Base-by-base conservation (phyloP, 176 grass and related monocot genomes). In the Oryza officinalis region DNA sequence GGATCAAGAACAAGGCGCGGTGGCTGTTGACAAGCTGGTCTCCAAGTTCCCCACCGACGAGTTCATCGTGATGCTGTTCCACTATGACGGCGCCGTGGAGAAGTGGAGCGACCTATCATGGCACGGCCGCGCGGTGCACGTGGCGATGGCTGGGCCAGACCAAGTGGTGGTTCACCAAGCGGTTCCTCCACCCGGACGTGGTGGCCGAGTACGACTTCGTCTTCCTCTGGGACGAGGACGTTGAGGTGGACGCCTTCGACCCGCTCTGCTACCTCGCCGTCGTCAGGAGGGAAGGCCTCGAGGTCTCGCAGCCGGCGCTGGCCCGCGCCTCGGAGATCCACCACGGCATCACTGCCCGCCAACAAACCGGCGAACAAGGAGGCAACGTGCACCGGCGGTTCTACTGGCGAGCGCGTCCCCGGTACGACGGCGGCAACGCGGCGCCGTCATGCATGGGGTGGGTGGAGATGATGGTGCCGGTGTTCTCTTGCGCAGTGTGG, bases 381-480 rank as follows among this genome's bases (percentile, higher is more conserved):
- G 46, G 47, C 15, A 4, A 18, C 14, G 47, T 50, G 15, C 47
- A 50, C 74, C 15, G 7, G 63, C 86, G 95, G 66, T 86, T 88
- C 47, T 91, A 91, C 84, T 91, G 93, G 86, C 71, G 65, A 89
- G 1, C 38, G 13, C 11, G 28, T 6, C 71, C 77, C 6, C 79
- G 87, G 76, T 98, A 92, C 68, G 79, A 93, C 59, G 71, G 67
- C 15, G 91, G 91, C 65, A 95, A 82, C 79, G 91, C 87, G 44
- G 77, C 68, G 0, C 91, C 93, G 78, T 92, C 91, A 32, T 98
- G 95, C 82, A 84, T 89, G 8, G 96, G 96, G 18, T 97, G 92
- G 92, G 95, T 94, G 74, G 95, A 97, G 85, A 91, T 94, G 90
- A 97, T 97, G 95, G 92, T 86, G 27, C 95, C 95, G 10, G 95